Conservation (phyloP, 2,329 filamentous ascomycete genomes). For the Microsporum ferrugineum region DNA sequence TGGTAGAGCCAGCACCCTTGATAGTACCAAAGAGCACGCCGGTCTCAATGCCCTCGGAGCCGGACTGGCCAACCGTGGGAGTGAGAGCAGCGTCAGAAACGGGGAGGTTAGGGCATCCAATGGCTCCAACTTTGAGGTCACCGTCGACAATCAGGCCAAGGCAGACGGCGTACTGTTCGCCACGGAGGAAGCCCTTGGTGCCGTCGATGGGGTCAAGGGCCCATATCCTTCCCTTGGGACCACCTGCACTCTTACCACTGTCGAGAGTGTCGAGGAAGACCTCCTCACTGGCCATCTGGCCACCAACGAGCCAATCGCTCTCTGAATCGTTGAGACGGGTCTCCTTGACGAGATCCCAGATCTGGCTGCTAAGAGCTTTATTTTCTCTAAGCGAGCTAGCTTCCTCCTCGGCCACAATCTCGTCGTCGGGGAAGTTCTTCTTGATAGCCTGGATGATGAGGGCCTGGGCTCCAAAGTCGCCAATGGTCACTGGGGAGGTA, state of each 20-base stretch:
- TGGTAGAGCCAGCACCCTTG: conserved; percentile 65
- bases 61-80: conserved; percentile 60
- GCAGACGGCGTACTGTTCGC: conserved; percentile 94
- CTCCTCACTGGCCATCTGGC: conserved; percentile 54
- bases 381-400: conserved; percentile 67
- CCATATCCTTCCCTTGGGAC: conserved; percentile 58
- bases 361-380: conserved; percentile 54
- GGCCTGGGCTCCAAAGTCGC: conserved; percentile 94
- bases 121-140: conserved; percentile 82
- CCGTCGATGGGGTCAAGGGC: conserved; percentile 95
- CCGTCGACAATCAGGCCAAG: conserved; percentile 86
- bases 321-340: conserved; percentile 56
- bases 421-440: conserved; percentile 79
- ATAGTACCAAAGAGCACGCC: conserved; percentile 86
- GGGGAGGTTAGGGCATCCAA: conserved; percentile 91
- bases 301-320: conserved; percentile 58
- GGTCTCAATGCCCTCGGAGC: conserved; percentile 60
- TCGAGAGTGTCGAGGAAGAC: conserved; percentile 49
- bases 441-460: conserved; percentile 86
- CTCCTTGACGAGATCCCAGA: conserved; percentile 72
- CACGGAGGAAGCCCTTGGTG: conserved; percentile 91
- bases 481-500: conserved; percentile 92
- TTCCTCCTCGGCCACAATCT: conserved; percentile 93
- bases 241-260: conserved; percentile 37
- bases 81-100: conserved; percentile 67